Base-by-base conservation (phyloP, 768 basidiomycete species). In the Nevesoporus exiguus region DNA sequence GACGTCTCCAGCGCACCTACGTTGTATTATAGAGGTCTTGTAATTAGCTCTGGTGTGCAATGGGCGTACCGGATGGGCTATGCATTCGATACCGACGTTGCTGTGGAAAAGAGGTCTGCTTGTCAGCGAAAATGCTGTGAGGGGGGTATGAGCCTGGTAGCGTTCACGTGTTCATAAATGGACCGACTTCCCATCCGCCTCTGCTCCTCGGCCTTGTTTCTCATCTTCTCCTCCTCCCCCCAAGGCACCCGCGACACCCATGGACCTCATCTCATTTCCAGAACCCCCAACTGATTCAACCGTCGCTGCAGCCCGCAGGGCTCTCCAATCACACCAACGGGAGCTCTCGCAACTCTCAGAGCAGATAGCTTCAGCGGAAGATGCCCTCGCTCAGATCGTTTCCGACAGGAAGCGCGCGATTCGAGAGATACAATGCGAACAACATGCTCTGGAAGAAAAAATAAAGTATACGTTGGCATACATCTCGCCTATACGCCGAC, bases 401-500 rank as follows among this genome's bases (percentile, higher is more conserved):
- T 66, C 72, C 9, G 83, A 86, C 47, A 77, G 78, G 7, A 74
- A 75, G 68, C 69, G 67, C 45, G 71, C 76, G 15, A 88, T 91
- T 60, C 71, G 73, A 37, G 78, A 80, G 46, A 66, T 90, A 61
- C 71, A 80, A 60, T 57, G 62, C 34, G 80, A 87, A 61, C 79
- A 77, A 44, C 66, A 63, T 15, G 62, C 54, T 7, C 59, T 88
- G 21, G 78, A 86, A 63, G 72, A 79, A 25, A 73, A 74, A 40
- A 73, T 83, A 36, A 67, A 69, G 27, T 73, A 72, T 22, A 78
- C 83, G 4, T 71, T 77, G 66, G 85, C 85, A 1, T 90, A 88
- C 63, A 75, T 90, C 52, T 80, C 88, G 11, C 88, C 88, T 30
- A 84, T 91, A 57, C 76, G 85, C 27, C 74, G 85, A 39, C 74